Evolutionary conservation across 345 rosid genomes (phyloP).

Genomic region (Cardamine resedifolia): DNA sequence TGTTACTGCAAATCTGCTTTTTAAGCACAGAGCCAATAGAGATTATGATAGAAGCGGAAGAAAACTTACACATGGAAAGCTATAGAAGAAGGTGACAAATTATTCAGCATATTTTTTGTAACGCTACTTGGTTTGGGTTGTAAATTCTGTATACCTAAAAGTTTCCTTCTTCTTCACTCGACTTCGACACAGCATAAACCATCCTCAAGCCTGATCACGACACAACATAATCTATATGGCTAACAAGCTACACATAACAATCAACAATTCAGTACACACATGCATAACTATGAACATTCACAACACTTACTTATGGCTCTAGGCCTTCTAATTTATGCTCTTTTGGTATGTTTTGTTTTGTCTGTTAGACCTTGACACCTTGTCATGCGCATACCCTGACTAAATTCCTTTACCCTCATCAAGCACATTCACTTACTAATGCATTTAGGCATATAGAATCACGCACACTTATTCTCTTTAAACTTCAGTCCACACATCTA

Average conservation of each 20-base stretch:
- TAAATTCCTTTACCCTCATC: too few relatives aligned
- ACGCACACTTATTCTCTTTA: not conserved
- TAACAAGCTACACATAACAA: not conserved
- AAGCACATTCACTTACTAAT: not conserved
- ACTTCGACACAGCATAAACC: not conserved
- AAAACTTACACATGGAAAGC: slow-evolving; percentile 5
- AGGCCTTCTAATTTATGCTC: not conserved
- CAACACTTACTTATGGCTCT: not conserved
- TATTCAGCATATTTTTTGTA: slow-evolving; percentile 17
- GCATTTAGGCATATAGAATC: not conserved
- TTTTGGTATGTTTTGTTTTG: not conserved
- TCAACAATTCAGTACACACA: not conserved
- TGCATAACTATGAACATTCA: not conserved
- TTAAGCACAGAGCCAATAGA: slow-evolving; percentile 6
- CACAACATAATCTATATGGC: not conserved
- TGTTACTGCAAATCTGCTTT: slow-evolving; percentile 3
- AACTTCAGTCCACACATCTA: not conserved
- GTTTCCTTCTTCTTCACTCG: not conserved
- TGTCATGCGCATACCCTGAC: not conserved
- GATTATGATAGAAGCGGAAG: slow-evolving; percentile 6
- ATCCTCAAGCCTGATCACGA: not conserved
- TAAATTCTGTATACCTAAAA: not conserved
- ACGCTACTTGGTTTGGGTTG: not conserved
- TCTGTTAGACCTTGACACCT: too few relatives aligned
- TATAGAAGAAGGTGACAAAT: not conserved